Base-by-base conservation (phyloP, 768 basidiomycete genomes). In the Coprinopsis sp. region DNA sequence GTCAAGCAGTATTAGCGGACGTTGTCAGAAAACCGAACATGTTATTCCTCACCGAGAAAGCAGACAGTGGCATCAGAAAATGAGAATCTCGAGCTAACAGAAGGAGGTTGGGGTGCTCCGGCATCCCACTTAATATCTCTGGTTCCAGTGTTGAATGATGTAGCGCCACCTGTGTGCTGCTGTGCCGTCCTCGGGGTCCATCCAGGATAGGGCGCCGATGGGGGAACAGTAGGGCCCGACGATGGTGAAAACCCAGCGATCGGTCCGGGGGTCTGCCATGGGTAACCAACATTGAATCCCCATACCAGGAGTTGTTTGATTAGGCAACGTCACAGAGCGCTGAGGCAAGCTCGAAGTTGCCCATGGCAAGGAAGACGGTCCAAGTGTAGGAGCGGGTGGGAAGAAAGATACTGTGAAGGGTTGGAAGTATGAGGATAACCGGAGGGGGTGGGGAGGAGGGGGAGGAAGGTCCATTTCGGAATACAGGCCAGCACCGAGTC, bases 51-150 rank as follows among this genome's bases (percentile, higher is more conserved):
- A 49, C 48, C 21, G 21, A n/a, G 42, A 49, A 49, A 16, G 34
- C 8, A 16, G n/a, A 49, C 28, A 30, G 42, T 44, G 14, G 40
- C 16, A 28, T 49, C 48, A 13, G 40, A 27, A 28, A 49, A 49
- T 23, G 33, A 43, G 33, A 34, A 49, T 42, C 33, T 49, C 7
- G 48, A 14, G 38, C 44, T 40, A 12, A 44, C 5, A 23, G 31
- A n/a, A 3, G 37, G 7, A 3, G 14, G 12, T 19, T 13, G 24
- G 21, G 19, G 21, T 10, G 37, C 14, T 38, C 14, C 37, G 12
- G 14, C 19, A 22, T 12, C 19, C 12, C 21, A 16, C 21, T 13
- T n/a, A n/a, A n/a, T n/a, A n/a, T n/a, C n/a, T n/a, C n/a, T n/a
- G n/a, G n/a, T n/a, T n/a, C n/a, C n/a, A n/a, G n/a, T n/a, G n/a